Percentiles rank a stretch among this genome's conserved stretches.
phyloP scores from a whole-genome alignment of 495 filamentous ascomycete species.

The Cetradonia linearis region DNA sequence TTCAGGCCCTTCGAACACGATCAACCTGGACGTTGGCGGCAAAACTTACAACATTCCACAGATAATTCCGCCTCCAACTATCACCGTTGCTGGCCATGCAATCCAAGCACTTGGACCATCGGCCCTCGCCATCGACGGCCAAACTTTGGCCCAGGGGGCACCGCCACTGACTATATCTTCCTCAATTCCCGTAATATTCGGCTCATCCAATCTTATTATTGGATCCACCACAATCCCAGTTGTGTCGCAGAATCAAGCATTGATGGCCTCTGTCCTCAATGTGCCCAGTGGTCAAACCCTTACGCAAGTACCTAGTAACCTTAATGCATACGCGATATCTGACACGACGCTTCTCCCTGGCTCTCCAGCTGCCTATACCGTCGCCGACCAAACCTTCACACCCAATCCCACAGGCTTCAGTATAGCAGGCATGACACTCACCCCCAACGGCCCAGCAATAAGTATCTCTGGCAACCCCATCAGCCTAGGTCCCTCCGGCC shows the following conservation, averaged over 20 bases:
- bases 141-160: not conserved
- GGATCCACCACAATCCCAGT: not conserved
- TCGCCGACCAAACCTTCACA: constrained; percentile 14
- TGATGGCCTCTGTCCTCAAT: not conserved
- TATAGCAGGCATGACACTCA: not conserved
- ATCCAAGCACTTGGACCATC: not conserved
- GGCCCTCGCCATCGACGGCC: not conserved
- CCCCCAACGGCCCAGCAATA: not conserved
- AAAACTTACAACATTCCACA: not conserved
- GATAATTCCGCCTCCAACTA: not conserved
- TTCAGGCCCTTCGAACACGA: not conserved
- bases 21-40: not conserved
- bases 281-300: not conserved
- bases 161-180: not conserved
- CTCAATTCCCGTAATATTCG: not conserved
- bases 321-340: not conserved
- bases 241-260: not conserved
- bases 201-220: not conserved
- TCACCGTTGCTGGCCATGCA: not conserved
- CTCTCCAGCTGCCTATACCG: not conserved
- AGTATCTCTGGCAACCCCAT: not conserved
- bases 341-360: constrained; percentile 16
- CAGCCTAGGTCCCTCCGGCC: not conserved
- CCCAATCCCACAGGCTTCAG: constrained; percentile 9
- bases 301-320: not conserved